phyloP scores from a whole-genome alignment of 345 rosid genomes.

The Ricinus communis region DNA sequence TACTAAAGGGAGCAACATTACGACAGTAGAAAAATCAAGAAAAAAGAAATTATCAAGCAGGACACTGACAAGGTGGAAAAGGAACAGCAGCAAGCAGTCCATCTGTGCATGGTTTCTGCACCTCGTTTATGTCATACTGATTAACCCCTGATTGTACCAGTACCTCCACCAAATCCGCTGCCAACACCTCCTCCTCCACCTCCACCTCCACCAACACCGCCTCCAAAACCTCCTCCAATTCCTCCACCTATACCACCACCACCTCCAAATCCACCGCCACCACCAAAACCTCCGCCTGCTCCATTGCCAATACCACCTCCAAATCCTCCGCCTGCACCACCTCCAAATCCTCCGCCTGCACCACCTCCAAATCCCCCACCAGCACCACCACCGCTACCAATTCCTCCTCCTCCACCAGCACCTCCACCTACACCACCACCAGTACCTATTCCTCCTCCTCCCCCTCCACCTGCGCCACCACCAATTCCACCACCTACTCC shows the following conservation, averaged over 20 bases:
- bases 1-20: too few relatives aligned
- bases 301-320: constrained; percentile 9
- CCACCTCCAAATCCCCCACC: constrained; percentile 11
- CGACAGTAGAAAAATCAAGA: too few relatives aligned
- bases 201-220: constrained; percentile 3
- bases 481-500: constrained; percentile 2
- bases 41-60: too few relatives aligned
- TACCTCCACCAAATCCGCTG: constrained; percentile 4
- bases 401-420: not conserved
- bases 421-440: constrained; percentile 16
- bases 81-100: not conserved
- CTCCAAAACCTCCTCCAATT: not conserved
- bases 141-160: constrained; percentile 19
- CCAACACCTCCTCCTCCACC: constrained; percentile 11
- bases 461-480: not conserved
- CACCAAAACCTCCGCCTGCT: not conserved
- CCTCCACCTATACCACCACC: constrained; percentile 8
- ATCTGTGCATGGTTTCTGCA: not conserved
- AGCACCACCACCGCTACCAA: too few relatives aligned
- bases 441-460: not conserved
- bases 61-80: too few relatives aligned
- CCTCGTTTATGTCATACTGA: not conserved
- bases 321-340: constrained; percentile 4
- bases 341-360: not conserved
- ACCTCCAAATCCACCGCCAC: not conserved